Evolutionary conservation across 768 basidiomycete species (phyloP).

Genomic region (Tricholoma matsutake): DNA sequence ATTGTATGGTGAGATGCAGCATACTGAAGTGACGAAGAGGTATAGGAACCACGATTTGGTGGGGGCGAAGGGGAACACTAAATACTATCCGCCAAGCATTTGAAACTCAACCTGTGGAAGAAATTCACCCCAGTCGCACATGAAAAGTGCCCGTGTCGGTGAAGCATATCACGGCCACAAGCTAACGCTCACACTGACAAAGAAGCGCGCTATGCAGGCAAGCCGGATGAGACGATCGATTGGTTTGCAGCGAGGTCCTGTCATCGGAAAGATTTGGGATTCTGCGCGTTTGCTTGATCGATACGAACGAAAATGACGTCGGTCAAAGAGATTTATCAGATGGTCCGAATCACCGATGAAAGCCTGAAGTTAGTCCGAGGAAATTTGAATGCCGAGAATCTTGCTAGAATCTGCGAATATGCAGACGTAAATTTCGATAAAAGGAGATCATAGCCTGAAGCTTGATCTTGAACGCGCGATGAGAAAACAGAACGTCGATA

Average conservation of each 20-base stretch:
- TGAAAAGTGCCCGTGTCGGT: neutral
- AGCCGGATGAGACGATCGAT: neutral
- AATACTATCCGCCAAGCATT: neutral
- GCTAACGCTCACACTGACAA: neutral
- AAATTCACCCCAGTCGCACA: neutral
- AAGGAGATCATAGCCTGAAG: neutral
- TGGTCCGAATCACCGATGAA: neutral
- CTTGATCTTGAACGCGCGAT: neutral
- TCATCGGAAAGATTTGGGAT: neutral
- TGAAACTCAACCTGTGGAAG: neutral
- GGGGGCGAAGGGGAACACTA: neutral
- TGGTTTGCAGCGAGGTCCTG: neutral
- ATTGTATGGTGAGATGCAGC: constrained; percentile 4
- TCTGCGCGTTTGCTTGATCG: neutral
- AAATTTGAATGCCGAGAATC: neutral
- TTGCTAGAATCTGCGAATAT: neutral
- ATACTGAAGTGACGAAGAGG: neutral
- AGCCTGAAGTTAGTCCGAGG: neutral
- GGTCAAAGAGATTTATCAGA: neutral
- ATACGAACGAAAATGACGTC: neutral
- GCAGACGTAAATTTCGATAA: neutral
- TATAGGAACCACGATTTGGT: neutral
- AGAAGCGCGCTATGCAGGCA: neutral
- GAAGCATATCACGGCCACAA: neutral
- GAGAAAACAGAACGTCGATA: neutral